A percentile compares a stretch with the other conserved stretches of the same genome.
phyloP scores from a whole-genome alignment of 2,329 filamentous ascomycete genomes.

The Penicillium sp. region DNA sequence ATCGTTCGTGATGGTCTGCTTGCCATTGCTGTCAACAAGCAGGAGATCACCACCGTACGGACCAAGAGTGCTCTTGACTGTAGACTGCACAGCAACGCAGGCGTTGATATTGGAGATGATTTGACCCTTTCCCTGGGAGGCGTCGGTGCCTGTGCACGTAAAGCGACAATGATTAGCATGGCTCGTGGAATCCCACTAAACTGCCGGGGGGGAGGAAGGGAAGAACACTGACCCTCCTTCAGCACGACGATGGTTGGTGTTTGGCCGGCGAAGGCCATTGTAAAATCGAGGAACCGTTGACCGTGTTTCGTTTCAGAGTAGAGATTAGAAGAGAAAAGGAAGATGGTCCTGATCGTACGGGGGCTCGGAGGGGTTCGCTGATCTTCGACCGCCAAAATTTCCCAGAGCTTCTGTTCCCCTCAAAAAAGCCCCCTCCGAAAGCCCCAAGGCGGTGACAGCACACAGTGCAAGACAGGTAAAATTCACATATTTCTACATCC shows the following conservation, averaged over 20 bases:
- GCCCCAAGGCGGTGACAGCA: conserved; percentile 42
- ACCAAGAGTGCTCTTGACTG: conserved; percentile 92
- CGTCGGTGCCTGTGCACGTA: conserved; percentile 76
- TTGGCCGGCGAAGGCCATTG: conserved; percentile 95
- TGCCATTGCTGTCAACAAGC: conserved; percentile 93
- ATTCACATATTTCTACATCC: not conserved
- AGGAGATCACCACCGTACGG: conserved; percentile 96
- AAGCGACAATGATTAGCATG: conserved; percentile 31
- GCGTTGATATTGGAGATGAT: conserved; percentile 98
- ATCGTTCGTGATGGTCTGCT: conserved; percentile 98
- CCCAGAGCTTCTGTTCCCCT: conserved; percentile 42
- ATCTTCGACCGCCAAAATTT: conserved; percentile 47
- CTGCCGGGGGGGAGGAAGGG: conserved; percentile 25
- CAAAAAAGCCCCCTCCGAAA: conserved; percentile 33
- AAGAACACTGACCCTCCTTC: conserved; percentile 77
- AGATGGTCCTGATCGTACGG: conserved; percentile 31
- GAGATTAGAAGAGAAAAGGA: conserved; percentile 25
- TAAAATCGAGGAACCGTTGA: conserved; percentile 35
- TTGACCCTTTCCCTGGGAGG: conserved; percentile 95
- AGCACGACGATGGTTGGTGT: conserved; percentile 98
- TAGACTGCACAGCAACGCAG: conserved; percentile 91
- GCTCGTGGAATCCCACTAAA: conserved; percentile 24
- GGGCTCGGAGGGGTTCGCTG: conserved; percentile 38
- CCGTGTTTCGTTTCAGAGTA: conserved; percentile 16
- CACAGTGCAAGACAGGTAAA: conserved; percentile 23